Percentiles rank a stretch among this genome's conserved stretches.
Conservation (phyloP, 176 grass and related monocot species). For the Echinochloa phyllopogon region DNA sequence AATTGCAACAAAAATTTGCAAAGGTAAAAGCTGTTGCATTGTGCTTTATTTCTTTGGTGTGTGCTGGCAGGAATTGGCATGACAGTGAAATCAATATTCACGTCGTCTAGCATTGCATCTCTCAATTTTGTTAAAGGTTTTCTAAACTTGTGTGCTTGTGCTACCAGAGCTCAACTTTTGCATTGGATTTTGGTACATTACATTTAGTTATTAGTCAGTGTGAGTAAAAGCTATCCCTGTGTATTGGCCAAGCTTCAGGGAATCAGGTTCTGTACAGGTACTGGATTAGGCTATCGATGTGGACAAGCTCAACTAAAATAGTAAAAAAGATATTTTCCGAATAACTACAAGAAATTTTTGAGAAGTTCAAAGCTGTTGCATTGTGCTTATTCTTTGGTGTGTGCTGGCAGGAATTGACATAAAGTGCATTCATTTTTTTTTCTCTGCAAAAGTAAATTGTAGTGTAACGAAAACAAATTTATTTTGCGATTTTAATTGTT, state of each 20-base stretch:
- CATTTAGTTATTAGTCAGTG: neutral
- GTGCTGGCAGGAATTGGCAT: neutral
- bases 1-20: neutral
- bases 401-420: neutral
- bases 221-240: neutral
- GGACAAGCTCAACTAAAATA: neutral
- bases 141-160: neutral
- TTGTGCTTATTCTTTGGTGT: neutral
- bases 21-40: neutral
- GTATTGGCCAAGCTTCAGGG: slow-evolving; percentile 7
- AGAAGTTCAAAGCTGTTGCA: neutral
- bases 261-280: slow-evolving; percentile 23
- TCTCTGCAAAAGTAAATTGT: neutral
- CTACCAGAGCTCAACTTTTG: neutral
- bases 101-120: neutral
- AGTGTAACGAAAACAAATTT: neutral
- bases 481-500: neutral
- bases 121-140: neutral
- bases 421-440: neutral
- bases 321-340: neutral
- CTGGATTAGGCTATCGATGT: neutral
- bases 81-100: neutral
- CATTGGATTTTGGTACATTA: neutral
- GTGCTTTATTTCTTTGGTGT: neutral
- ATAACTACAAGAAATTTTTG: neutral